phyloP scores from a whole-genome alignment of 2,329 filamentous ascomycete genomes.

The Aureobasidium sp. region DNA sequence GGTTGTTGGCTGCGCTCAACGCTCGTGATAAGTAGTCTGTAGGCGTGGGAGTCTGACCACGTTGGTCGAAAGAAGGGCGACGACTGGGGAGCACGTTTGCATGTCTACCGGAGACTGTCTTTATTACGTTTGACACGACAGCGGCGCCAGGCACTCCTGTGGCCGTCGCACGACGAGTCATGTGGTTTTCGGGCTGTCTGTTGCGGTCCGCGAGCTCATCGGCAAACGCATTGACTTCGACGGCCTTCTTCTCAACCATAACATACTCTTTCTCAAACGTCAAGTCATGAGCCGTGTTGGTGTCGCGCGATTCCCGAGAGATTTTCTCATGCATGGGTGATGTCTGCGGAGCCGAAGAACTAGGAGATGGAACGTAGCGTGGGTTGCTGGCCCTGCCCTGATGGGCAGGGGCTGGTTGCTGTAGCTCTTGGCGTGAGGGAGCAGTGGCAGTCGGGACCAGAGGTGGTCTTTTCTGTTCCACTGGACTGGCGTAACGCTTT shows the following conservation, averaged over 20 bases:
- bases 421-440: slow-evolving; percentile 14
- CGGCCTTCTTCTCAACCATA: slow-evolving; percentile 85
- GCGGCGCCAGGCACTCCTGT: slow-evolving; percentile 61
- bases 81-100: slow-evolving; percentile 60
- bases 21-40: slow-evolving; percentile 92
- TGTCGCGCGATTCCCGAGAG: slow-evolving; percentile 32
- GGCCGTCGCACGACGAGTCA: slow-evolving; percentile 70
- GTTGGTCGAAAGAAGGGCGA: slow-evolving; percentile 67
- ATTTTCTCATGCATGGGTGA: slow-evolving; percentile 34
- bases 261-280: slow-evolving; percentile 93
- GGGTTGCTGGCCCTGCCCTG: slow-evolving; percentile 5
- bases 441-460: slow-evolving; percentile 16
- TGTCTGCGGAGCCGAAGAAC: slow-evolving; percentile 17
- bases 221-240: slow-evolving; percentile 94
- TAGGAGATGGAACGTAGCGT: slow-evolving; percentile 10
- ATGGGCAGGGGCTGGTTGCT: background rate
- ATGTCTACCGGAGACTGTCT: slow-evolving; percentile 62
- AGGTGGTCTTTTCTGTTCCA: slow-evolving; percentile 9
- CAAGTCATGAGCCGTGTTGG: slow-evolving; percentile 69
- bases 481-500: background rate
- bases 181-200: slow-evolving; percentile 9
- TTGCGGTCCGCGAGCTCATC: slow-evolving; percentile 72
- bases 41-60: slow-evolving; percentile 64
- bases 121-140: slow-evolving; percentile 65
- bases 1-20: slow-evolving; percentile 81